These are phyloP conservation scores for Waltergamsia citrina DNA, from an alignment of 2,329 filamentous ascomycete species.

Conservation along the genomic window DNA sequence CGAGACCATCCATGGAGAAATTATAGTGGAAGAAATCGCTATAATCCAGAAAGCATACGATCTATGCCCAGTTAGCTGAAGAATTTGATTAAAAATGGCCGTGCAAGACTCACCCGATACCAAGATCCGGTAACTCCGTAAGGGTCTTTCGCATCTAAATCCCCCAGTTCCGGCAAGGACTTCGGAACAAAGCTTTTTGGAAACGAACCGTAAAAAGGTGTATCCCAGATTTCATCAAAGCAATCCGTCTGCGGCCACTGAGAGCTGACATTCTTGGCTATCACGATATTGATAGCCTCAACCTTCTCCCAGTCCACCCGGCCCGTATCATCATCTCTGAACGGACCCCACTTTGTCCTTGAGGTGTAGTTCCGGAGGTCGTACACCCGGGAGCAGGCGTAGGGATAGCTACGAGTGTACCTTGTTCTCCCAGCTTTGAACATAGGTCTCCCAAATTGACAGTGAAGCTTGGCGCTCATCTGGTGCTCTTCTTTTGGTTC, in stretches of 20 bases:
- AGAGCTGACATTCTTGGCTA: conserved; percentile 51
- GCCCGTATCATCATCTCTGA: conserved; percentile 50
- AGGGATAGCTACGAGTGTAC: conserved; percentile 38
- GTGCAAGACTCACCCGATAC: conserved; percentile 45
- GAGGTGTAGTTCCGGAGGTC: conserved; percentile 60
- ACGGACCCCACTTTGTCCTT: conserved; percentile 61
- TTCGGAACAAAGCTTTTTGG: conserved; percentile 33
- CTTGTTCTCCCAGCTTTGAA: conserved; percentile 24
- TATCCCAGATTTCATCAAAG: conserved; percentile 43
- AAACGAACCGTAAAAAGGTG: conserved; percentile 47
- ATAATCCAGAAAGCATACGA: conserved; percentile 49
- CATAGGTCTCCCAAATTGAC: conserved; percentile 55
- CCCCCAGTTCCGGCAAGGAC: conserved; percentile 19
- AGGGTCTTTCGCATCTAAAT: conserved; percentile 51
- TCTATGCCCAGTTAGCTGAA: not conserved
- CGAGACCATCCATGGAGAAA: conserved; percentile 38
- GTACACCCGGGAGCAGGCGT: conserved; percentile 61
- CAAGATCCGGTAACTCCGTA: conserved; percentile 64
- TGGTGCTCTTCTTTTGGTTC: conserved; percentile 33
- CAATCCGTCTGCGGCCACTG: conserved; percentile 35
- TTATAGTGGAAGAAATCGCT: conserved; percentile 66
- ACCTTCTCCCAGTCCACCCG: conserved; percentile 72
- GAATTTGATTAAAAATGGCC: no score
- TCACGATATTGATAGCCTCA: conserved; percentile 62
- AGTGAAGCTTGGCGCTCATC: conserved; percentile 61